These are phyloP conservation scores for Magnaporthiopsis rhizophila DNA, from an alignment of 2,329 filamentous ascomycete species.

Conservation along the genomic window DNA sequence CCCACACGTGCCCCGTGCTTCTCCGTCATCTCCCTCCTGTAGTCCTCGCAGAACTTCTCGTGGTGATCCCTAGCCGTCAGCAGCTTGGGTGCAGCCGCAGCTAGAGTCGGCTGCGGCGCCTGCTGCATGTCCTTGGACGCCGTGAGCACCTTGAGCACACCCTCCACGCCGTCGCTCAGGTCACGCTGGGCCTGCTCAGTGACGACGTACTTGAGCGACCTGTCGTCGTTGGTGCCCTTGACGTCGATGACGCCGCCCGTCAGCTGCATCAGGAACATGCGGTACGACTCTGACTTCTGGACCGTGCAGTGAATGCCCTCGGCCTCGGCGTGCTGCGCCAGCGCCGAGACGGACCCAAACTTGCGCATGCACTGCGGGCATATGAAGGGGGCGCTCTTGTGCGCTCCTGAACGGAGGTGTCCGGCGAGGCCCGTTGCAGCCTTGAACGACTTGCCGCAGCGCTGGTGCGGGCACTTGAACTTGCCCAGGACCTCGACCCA, in stretches of 20 bases:
- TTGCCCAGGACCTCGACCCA: conserved; percentile 29
- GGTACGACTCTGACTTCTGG: conserved; percentile 31
- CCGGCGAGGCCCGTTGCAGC: conserved; percentile 21
- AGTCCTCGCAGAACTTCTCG: neutral
- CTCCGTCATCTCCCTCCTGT: neutral
- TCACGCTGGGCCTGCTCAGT: conserved; percentile 8
- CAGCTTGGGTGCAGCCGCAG: neutral
- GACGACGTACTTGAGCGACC: conserved; percentile 25
- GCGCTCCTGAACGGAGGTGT: conserved; percentile 37
- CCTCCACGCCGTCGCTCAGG: neutral
- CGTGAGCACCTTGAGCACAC: neutral
- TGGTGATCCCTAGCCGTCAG: neutral
- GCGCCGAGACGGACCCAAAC: conserved; percentile 33
- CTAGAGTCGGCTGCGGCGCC: neutral
- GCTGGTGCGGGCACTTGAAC: conserved; percentile 45
- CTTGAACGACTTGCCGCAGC: conserved; percentile 42
- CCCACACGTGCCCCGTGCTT: neutral
- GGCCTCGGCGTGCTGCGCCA: conserved; percentile 42
- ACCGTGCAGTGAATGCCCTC: conserved; percentile 33
- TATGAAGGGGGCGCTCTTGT: conserved; percentile 25
- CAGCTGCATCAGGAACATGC: conserved; percentile 28
- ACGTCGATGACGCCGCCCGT: conserved; percentile 30
- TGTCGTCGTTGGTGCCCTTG: conserved; percentile 23
- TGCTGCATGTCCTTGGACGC: neutral
- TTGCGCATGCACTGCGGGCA: conserved; percentile 37